Conservation (phyloP, 1,284 basidiomycete species). For the Athelia sp. region DNA sequence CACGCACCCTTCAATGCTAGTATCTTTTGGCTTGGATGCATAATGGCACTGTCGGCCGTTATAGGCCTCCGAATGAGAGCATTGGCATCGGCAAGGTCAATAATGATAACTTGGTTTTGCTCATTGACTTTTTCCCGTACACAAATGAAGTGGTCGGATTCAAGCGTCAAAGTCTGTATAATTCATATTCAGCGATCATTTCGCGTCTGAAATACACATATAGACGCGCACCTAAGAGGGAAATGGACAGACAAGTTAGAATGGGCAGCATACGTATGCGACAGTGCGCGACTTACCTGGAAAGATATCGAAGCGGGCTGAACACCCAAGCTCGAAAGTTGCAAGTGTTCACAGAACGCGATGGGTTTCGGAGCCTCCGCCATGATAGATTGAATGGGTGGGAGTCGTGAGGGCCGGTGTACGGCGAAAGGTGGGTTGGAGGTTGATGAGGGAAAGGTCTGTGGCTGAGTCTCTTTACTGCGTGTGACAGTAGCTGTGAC, state of each 20-base stretch:
- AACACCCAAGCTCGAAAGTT: slow-evolving; percentile 94
- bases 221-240: slow-evolving; percentile 6
- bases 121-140: slow-evolving; percentile 87
- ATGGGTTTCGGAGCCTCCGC: slow-evolving; percentile 63
- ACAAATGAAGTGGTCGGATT: slow-evolving; percentile 97
- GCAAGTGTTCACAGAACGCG: slow-evolving; percentile 80
- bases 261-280: slow-evolving; percentile 19
- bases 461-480: background rate
- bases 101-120: slow-evolving; percentile 95
- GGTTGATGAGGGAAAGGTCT: background rate
- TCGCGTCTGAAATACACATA: no score
- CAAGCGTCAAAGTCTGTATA: slow-evolving; percentile 79
- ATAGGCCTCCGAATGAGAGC: slow-evolving; percentile 97
- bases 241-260: slow-evolving; percentile 16
- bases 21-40: slow-evolving; percentile 98
- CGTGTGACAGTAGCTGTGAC: no score
- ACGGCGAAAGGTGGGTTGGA: background rate
- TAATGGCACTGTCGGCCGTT: slow-evolving; percentile 96
- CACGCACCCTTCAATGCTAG: slow-evolving; percentile 87
- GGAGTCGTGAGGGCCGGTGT: slow-evolving; percentile 1
- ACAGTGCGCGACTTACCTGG: slow-evolving; percentile 60
- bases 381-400: slow-evolving; percentile 24
- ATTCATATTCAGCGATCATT: background rate
- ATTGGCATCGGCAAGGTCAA: slow-evolving; percentile 93
- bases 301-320: slow-evolving; percentile 97